Percentiles rank a stretch among this genome's conserved stretches.
These are phyloP conservation scores for Cercophora samala DNA, from an alignment of 495 filamentous ascomycete genomes.

Conservation along the genomic window DNA sequence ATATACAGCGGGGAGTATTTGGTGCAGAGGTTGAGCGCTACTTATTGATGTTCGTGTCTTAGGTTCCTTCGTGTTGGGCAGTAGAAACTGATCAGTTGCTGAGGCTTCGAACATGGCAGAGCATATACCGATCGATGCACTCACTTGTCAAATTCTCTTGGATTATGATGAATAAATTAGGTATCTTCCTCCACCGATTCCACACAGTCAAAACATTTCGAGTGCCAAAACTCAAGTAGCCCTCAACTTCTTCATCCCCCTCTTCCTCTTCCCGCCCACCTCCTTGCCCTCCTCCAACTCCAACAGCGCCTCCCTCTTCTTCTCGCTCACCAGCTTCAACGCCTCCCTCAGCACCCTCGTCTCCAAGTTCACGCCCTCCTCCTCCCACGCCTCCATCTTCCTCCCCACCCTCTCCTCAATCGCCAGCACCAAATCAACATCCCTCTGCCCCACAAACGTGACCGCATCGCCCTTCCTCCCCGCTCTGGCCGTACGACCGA, in stretches of 20 bases:
- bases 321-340: slow-evolving; percentile 83
- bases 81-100: no score
- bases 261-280: slow-evolving; percentile 71
- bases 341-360: slow-evolving; percentile 75
- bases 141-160: no score
- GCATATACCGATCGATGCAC: no score
- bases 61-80: no score
- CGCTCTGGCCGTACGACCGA: slow-evolving; percentile 91
- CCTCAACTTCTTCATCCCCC: slow-evolving; percentile 53
- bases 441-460: slow-evolving; percentile 87
- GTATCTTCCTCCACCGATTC: neutral
- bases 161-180: neutral
- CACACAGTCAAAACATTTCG: neutral
- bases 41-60: slow-evolving; percentile 45
- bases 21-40: slow-evolving; percentile 71
- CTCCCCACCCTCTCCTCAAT: slow-evolving; percentile 80
- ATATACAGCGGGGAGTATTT: slow-evolving; percentile 83
- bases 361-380: slow-evolving; percentile 90
- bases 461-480: slow-evolving; percentile 77
- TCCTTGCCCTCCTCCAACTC: slow-evolving; percentile 91
- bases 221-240: slow-evolving; percentile 6
- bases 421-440: slow-evolving; percentile 78
- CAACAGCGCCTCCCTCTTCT: slow-evolving; percentile 82
- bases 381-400: slow-evolving; percentile 75
- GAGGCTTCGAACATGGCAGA: neutral